Evolutionary conservation across 306 rosid species (phyloP), one percentile per base, ranked within the genome.

Genomic region (Erythrophleum fordii): DNA sequence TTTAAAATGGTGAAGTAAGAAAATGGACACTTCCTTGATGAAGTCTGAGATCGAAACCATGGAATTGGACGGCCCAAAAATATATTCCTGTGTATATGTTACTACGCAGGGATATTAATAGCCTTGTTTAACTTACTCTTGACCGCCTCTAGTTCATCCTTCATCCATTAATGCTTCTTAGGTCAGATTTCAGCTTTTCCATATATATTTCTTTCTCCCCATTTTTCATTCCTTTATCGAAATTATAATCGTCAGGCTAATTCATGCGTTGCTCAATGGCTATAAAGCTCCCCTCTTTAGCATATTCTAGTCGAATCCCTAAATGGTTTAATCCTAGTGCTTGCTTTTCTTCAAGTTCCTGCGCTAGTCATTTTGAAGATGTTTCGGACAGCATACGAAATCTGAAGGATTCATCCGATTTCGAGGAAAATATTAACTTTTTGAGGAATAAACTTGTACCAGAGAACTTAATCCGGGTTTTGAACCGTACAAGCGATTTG

Each of bases 401-500:
- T 44, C 55, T 79, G 11, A 85, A 74, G 12, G 84, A 49, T 71
- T 84, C 85, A 60, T 87, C 84, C 8, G 90, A 85, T 17, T 84
- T 83, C 29, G 87, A 89, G 20, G 87, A 62, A 83, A 91, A 85
- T 66, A 71, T 86, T 17, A 88, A 78, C 84, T 66, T 86, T 75
- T 80, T 88, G 89, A 85, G 81, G 60, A 86, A 81, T 68, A 84
- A 84, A 82, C 92, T 89, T 86, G 86, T 58, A 45, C 91, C 93
- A 10, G 90, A 89, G 45, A 89, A 77, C 80, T 85, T 90, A 59
- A 84, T 85, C 78, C 82, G 84, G 69, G 87, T 89, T 76, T 81
- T 91, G 88, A 87, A 93, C 34, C 68, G 60, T 25, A 90, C 91
- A 9, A 76, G 76, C 53, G 95, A 89, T 81, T 82, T 91, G 89